These are phyloP conservation scores for Graphium sp. DNA, from an alignment of 2,329 filamentous ascomycete genomes.

Conservation along the genomic window DNA sequence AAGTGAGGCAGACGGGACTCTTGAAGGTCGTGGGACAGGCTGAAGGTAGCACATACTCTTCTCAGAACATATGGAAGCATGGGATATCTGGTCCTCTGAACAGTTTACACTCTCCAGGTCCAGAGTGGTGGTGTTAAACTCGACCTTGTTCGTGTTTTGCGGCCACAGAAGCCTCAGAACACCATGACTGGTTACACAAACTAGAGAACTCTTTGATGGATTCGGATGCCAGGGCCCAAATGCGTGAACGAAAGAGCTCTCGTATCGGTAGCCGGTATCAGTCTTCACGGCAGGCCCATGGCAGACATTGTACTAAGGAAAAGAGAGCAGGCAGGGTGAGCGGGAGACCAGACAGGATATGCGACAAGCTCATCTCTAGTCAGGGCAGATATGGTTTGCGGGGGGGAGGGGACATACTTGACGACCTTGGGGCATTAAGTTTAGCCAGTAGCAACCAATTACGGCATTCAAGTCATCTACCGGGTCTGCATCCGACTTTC, in stretches of 20 bases:
- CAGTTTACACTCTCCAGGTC: constrained; percentile 59
- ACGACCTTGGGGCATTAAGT: constrained; percentile 30
- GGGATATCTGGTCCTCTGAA: constrained; percentile 61
- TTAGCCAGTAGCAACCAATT: constrained; percentile 77
- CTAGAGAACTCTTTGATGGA: constrained; percentile 52
- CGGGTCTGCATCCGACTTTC: constrained; percentile 48
- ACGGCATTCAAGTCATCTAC: constrained; percentile 61
- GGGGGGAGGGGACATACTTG: constrained; percentile 16
- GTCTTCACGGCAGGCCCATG: constrained; percentile 49
- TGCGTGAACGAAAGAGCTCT: constrained; percentile 46
- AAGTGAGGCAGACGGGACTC: too few relatives aligned
- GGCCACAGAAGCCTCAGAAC: constrained; percentile 62
- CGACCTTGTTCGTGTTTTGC: constrained; percentile 54
- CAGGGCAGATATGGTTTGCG: too few relatives aligned
- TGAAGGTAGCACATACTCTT: constrained; percentile 36
- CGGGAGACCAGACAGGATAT: too few relatives aligned
- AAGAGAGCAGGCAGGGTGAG: too few relatives aligned
- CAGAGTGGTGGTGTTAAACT: constrained; percentile 53
- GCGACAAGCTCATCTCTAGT: too few relatives aligned
- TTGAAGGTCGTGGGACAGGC: constrained; percentile 1
- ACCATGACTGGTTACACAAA: constrained; percentile 62
- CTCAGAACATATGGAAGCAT: constrained; percentile 60
- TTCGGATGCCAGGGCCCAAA: constrained; percentile 60
- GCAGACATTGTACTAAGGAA: constrained; percentile 23
- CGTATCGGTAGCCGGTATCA: constrained; percentile 49